Base-by-base conservation (phyloP, 225 moss, liverwort and hornwort species). In the Sphagnum tenellum region DNA sequence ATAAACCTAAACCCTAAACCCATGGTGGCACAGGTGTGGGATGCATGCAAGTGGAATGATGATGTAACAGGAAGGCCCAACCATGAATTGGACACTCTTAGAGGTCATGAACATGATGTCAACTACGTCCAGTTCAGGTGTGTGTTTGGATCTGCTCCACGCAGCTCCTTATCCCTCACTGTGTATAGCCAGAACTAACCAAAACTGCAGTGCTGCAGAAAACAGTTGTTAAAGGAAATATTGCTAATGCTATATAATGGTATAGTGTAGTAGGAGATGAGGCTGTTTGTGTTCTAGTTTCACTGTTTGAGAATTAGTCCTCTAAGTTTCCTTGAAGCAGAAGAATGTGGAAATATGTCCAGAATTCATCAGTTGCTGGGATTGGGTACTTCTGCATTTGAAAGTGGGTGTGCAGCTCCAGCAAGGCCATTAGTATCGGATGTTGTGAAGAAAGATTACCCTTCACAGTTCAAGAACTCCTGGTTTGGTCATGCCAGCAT, bases 41-140 rank as follows among this genome's bases (percentile, higher is more conserved):
- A 98, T 74, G 90, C 96, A 63, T 87, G 90, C 60, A 98, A 92
- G 71, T 90, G 89, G 93, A 90, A 92, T 63, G 92, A 90, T 66
- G 92, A 90, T 74, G 86, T 81, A 51, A 90, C 90, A 8, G 92
- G 90, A 66, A 80, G 87, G 74, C 92, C 90, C 7, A 89, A 90
- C 75, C 89, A 93, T 75, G 96, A 98, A 69, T 70, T 98, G 81
- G 96, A 98, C 68, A 89, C 83, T 46, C 71, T 98, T 63, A 86
- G 83, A 67, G 96, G 96, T 63, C 96, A 98, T 64, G 96, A 92
- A 67, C 76, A 98, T 69, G 96, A 90, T 61, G 96, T 98, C 12
- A 98, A 98, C 49, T 98, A 98, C 71, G 96, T 98, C 12, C 96
- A 98, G 71, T 98, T 98, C 82, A 98, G 94, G 94, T 94, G 74